Evolutionary conservation across 345 rosid genomes (phyloP).

Genomic region (Hirschfeldia incana): DNA sequence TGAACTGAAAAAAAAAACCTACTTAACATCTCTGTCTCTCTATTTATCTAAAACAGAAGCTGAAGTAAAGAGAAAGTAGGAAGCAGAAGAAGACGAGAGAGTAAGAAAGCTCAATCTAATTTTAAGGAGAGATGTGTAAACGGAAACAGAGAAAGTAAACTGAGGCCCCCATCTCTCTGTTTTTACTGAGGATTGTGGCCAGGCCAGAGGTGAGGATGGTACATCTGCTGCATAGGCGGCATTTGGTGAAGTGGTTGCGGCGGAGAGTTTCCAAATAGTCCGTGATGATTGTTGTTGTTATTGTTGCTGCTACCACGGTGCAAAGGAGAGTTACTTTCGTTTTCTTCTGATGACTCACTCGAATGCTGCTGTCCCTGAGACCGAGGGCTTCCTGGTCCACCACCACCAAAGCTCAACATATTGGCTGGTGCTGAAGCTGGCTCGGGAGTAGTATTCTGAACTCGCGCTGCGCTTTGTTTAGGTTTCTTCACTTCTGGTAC

Average conservation of each 20-base stretch:
- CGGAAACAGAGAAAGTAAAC: constrained; percentile 32
- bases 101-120: constrained; percentile 36
- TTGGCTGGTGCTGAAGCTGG: constrained; percentile 56
- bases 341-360: constrained; percentile 82
- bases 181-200: constrained; percentile 27
- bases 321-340: constrained; percentile 45
- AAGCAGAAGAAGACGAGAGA: constrained; percentile 11
- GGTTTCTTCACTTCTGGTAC: constrained; percentile 64
- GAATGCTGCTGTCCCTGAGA: constrained; percentile 64
- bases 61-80: constrained; percentile 16
- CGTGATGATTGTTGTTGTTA: constrained; percentile 32
- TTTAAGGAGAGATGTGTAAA: constrained; percentile 21
- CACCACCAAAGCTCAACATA: constrained; percentile 59
- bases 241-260: constrained; percentile 33
- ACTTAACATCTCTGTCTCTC: constrained; percentile 20
- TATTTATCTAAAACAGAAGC: constrained; percentile 35
- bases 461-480: constrained; percentile 27
- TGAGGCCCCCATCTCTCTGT: neutral
- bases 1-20: constrained; percentile 22
- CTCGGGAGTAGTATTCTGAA: constrained; percentile 45
- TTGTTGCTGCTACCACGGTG: constrained; percentile 28
- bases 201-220: constrained; percentile 36
- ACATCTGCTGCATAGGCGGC: constrained; percentile 38
- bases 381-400: constrained; percentile 58
- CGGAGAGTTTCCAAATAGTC: constrained; percentile 32